Conservation (phyloP, 371 early-diverging fungal genomes). For the Mortierella sp. region DNA sequence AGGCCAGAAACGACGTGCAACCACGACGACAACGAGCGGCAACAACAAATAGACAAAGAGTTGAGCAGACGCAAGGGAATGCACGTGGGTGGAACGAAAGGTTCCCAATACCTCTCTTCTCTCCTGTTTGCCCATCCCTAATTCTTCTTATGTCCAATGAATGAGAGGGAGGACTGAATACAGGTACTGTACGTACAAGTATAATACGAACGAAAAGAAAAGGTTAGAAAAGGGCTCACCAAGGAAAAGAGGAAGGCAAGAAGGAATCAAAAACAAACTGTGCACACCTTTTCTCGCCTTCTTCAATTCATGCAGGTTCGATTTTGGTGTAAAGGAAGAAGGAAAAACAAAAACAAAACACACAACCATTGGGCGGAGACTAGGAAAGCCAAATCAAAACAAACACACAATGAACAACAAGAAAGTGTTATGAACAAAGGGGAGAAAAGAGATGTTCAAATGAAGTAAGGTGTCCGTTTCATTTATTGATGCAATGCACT, state of each 20-base stretch:
- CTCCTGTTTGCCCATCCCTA: neutral
- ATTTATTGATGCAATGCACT: no score
- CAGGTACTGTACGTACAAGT: no score
- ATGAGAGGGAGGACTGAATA: neutral
- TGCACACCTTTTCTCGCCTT: neutral
- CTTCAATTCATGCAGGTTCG: constrained; percentile 4
- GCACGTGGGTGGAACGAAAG: constrained; percentile 2
- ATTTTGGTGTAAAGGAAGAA: neutral
- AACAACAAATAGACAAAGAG: neutral
- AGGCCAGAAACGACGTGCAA: neutral
- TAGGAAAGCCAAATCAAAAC: neutral
- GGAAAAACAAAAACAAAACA: neutral
- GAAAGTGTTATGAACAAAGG: neutral
- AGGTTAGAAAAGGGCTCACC: neutral
- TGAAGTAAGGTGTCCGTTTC: neutral
- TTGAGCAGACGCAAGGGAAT: neutral
- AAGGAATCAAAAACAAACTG: neutral
- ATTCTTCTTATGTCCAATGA: neutral
- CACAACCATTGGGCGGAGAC: neutral
- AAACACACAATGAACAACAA: neutral
- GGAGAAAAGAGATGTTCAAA: neutral
- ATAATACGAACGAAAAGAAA: no score
- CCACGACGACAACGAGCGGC: neutral
- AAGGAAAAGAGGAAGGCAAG: neutral
- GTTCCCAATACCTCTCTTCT: neutral